Evolutionary conservation across 192 early-diverging fungal genomes (phyloP), one percentile per base, ranked within the genome.

Genomic region (Gamsiella multidivaricata): DNA sequence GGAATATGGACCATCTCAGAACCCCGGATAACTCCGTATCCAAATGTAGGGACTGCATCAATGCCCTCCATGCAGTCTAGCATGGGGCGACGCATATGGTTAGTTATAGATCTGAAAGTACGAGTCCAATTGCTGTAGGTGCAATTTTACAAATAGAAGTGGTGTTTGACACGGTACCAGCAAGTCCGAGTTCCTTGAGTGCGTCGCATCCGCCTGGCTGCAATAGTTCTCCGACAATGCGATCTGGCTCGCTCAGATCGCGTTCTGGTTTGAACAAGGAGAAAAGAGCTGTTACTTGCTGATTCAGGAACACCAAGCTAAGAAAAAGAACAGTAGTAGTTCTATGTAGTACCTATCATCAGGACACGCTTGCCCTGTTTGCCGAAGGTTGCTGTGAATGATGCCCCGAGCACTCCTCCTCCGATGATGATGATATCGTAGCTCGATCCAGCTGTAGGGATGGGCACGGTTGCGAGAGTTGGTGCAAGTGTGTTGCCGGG

Each of bases 141-240:
- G n/a, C n/a, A n/a, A n/a, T n/a, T n/a, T n/a, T n/a, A n/a, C n/a
- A n/a, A n/a, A n/a, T n/a, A n/a, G n/a, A n/a, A n/a, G n/a, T n/a
- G n/a, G n/a, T n/a, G n/a, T 46, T 18, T 46, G 39, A 14, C 39
- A 96, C 41, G 92, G 90, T 83, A 97, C 95, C 10, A 87, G 54
- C 83, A 14, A 98, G 82, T 5, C 94, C 95, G 18, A 98, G 85
- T 52, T 83, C 61, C 37, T 88, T 76, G 17, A 98, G 82, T 14
- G 95, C 94, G 69, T 90, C 85, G 36, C 94, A 86, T 41, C 97
- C 97, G 3, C 95, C 91, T 11, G 97, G 97, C 82, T 98, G 97
- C 80, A 98, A 84, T 28, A 97, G 82, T 80, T 98, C 97, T 17
- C 97, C 97, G 28, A 98, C 97, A 63, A 98, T 97, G 36, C 97